A percentile compares a stretch with the other conserved stretches of the same genome.
phyloP scores from a whole-genome alignment of 176 grass and related monocot genomes.

The Raddia distichophylla region DNA sequence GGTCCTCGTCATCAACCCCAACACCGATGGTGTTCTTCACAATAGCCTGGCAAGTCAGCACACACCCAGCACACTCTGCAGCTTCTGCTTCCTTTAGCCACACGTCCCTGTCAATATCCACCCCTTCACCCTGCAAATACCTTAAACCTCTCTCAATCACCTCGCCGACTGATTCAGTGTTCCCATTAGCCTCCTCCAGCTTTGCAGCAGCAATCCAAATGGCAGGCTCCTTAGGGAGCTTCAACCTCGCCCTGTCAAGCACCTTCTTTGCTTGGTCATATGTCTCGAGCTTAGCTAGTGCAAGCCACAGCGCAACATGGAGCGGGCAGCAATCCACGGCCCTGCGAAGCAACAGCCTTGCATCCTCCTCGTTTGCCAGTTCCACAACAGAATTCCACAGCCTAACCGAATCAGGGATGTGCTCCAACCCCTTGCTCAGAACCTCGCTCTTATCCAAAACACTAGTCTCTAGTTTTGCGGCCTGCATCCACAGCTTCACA shows the following conservation, averaged over 20 bases:
- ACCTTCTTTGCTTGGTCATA: slow-evolving; percentile 23
- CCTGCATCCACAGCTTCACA: slow-evolving; percentile 92
- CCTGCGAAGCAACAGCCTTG: slow-evolving; percentile 79
- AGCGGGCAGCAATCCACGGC: slow-evolving; percentile 86
- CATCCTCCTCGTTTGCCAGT: slow-evolving; percentile 85
- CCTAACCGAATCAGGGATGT: slow-evolving; percentile 86
- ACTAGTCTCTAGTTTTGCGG: slow-evolving; percentile 68
- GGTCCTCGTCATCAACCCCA: slow-evolving; percentile 85
- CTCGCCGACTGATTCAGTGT: slow-evolving; percentile 69
- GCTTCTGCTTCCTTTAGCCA: slow-evolving; percentile 96
- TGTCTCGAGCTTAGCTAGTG: slow-evolving; percentile 81
- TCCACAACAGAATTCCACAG: slow-evolving; percentile 92
- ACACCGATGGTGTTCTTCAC: slow-evolving; percentile 30
- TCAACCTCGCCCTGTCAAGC: too few species aligned
- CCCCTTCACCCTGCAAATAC: slow-evolving; percentile 70
- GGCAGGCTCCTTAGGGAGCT: too few species aligned
- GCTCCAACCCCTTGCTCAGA: background rate
- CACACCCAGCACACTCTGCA: slow-evolving; percentile 84
- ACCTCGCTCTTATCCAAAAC: slow-evolving; percentile 72
- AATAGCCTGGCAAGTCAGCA: slow-evolving; percentile 89
- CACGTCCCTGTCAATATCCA: slow-evolving; percentile 85
- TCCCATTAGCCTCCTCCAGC: slow-evolving; percentile 80
- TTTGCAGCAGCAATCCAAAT: too few species aligned
- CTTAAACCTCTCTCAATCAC: slow-evolving; percentile 84
- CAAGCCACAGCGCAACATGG: slow-evolving; percentile 89